Conservation (phyloP, 306 rosid genomes). For the Sicyos edulis region DNA sequence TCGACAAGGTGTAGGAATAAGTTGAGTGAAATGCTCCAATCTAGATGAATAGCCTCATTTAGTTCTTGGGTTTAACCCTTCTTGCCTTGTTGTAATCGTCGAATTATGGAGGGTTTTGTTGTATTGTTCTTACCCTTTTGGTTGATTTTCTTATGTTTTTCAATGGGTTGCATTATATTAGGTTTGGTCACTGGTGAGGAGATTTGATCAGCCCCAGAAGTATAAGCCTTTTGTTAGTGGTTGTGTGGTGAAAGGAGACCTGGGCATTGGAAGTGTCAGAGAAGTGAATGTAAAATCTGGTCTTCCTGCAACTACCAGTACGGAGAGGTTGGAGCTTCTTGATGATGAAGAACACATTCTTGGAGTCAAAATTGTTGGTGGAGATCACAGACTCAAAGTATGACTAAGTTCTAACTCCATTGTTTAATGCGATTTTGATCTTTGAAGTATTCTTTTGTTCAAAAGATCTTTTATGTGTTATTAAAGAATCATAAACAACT, state of each 20-base stretch:
- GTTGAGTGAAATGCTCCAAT: neutral
- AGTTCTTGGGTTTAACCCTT: constrained; percentile 9
- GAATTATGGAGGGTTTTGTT: neutral
- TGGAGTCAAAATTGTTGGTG: constrained; percentile 71
- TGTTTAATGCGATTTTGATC: neutral
- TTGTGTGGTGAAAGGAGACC: constrained; percentile 69
- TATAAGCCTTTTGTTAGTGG: constrained; percentile 88
- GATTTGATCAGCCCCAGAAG: constrained; percentile 75
- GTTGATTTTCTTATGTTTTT: neutral
- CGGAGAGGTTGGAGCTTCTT: too few species aligned
- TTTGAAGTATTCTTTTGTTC: neutral
- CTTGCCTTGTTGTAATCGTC: neutral
- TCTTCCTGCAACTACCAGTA: too few species aligned
- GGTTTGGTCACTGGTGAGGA: constrained; percentile 51
- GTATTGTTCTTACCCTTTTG: neutral
- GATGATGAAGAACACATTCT: constrained; percentile 59
- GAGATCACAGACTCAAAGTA: constrained; percentile 86
- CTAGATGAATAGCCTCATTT: neutral
- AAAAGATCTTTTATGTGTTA: too few species aligned
- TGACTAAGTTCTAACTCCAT: constrained; percentile 8
- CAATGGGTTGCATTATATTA: constrained; percentile 32
- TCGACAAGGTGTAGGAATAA: too few species aligned
- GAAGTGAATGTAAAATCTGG: too few species aligned
- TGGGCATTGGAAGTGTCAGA: constrained; percentile 36
- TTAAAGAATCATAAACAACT: too few species aligned